phyloP scores from a whole-genome alignment of 2,329 filamentous ascomycete species.

The Stenocarpella maydis region DNA sequence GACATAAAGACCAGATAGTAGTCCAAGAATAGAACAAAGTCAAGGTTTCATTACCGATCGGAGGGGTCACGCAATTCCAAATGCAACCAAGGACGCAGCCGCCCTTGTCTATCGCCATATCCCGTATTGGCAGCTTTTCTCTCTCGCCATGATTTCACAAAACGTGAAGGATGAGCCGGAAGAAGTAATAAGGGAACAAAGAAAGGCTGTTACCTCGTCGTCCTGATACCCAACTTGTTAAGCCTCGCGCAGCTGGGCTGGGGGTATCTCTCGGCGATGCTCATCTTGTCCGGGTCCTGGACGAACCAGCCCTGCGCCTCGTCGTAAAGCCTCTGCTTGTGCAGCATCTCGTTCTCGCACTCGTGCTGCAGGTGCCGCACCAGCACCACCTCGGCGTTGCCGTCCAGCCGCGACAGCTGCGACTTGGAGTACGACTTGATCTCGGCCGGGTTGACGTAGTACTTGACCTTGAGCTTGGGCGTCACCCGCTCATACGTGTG shows the following conservation, averaged over 20 bases:
- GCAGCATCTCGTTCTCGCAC: conserved; percentile 77
- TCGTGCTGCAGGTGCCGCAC: conserved; percentile 71
- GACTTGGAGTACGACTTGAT: conserved; percentile 73
- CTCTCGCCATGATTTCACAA: neutral
- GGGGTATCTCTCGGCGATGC: conserved; percentile 65
- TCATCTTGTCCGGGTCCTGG: conserved; percentile 81
- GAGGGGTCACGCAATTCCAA: conserved; percentile 3
- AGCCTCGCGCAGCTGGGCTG: conserved; percentile 63
- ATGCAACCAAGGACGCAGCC: neutral
- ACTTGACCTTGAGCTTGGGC: conserved; percentile 75
- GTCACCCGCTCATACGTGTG: conserved; percentile 79
- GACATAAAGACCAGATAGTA: neutral
- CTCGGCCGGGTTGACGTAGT: conserved; percentile 84
- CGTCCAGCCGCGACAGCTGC: conserved; percentile 79
- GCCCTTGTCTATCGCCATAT: conserved; percentile 14
- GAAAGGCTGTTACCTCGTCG: conserved; percentile 15
- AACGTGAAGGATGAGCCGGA: neutral
- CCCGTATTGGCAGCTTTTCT: neutral
- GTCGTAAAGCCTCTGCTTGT: conserved; percentile 73
- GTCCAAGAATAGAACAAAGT: conserved; percentile 2
- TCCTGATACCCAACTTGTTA: conserved; percentile 48
- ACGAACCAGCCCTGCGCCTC: conserved; percentile 90
- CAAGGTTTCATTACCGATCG: conserved; percentile 7
- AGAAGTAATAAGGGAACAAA: neutral
- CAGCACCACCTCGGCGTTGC: conserved; percentile 77